Percentiles rank a stretch among this genome's conserved stretches.
Evolutionary conservation across 768 basidiomycete species (phyloP).

Genomic region (Suillus hirtellus): DNA sequence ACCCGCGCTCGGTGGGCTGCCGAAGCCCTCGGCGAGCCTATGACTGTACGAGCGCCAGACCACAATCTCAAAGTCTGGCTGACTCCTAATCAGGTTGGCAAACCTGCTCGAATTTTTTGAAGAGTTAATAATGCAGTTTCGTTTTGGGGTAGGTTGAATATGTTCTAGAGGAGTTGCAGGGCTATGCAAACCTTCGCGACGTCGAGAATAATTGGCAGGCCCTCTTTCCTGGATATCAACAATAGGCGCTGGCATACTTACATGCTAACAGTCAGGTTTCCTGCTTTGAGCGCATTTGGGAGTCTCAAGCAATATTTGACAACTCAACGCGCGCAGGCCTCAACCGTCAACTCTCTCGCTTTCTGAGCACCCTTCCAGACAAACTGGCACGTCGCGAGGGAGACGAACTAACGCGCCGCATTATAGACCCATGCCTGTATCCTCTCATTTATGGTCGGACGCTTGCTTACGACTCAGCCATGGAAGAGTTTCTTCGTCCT

Average conservation of each 20-base stretch:
- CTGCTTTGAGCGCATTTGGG: constrained; percentile 60
- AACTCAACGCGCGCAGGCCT: constrained; percentile 17
- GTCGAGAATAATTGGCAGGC: constrained; percentile 38
- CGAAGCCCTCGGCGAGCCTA: constrained; percentile 28
- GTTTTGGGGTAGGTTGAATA: constrained; percentile 39
- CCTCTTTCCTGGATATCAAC: background rate
- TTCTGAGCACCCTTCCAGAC: constrained; percentile 18
- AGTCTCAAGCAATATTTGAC: constrained; percentile 34
- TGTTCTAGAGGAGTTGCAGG: constrained; percentile 49
- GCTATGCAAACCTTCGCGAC: constrained; percentile 45
- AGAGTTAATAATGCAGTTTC: background rate
- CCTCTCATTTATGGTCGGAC: constrained; percentile 43
- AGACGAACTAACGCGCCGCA: constrained; percentile 24
- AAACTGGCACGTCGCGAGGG: constrained; percentile 11
- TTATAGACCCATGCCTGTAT: constrained; percentile 44
- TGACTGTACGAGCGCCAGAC: constrained; percentile 40
- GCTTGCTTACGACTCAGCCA: constrained; percentile 31
- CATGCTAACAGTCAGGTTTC: constrained; percentile 44
- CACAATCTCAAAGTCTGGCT: constrained; percentile 33
- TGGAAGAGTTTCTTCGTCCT: constrained; percentile 22
- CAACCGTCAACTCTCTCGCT: constrained; percentile 22
- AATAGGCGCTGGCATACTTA: background rate
- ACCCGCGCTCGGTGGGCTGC: constrained; percentile 35
- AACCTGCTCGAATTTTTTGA: background rate
- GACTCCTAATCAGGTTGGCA: constrained; percentile 41